These are phyloP conservation scores for Russula compacta DNA, from an alignment of 768 basidiomycete species.

Conservation along the genomic window DNA sequence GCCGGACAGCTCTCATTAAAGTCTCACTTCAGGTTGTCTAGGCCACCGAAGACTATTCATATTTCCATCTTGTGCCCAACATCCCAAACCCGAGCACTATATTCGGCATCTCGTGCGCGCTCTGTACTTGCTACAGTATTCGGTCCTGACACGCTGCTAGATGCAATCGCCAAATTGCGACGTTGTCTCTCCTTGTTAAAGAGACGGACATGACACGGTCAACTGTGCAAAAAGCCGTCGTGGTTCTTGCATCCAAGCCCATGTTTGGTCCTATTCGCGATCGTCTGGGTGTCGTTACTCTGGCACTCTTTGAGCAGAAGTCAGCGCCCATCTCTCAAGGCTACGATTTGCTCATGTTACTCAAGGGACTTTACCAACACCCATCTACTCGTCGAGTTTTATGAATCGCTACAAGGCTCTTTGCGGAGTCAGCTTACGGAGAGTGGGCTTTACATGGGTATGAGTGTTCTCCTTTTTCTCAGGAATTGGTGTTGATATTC, in stretches of 20 bases:
- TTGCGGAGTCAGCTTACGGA: constrained; percentile 79
- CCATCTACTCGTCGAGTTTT: constrained; percentile 84
- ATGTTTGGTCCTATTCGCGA: constrained; percentile 94
- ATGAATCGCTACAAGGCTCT: constrained; percentile 62
- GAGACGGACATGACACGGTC: constrained; percentile 85
- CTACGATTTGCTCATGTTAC: constrained; percentile 8
- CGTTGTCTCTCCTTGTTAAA: constrained; percentile 68
- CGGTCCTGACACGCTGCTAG: constrained; percentile 30
- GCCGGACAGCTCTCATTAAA: neutral
- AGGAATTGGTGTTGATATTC: constrained; percentile 10
- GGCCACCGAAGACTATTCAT: constrained; percentile 92
- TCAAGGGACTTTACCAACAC: constrained; percentile 79
- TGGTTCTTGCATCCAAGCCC: constrained; percentile 84
- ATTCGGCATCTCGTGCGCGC: constrained; percentile 87
- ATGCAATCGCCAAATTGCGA: constrained; percentile 90
- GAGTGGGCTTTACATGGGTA: constrained; percentile 92
- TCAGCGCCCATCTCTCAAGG: constrained; percentile 20
- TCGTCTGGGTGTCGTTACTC: constrained; percentile 89
- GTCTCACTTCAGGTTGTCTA: constrained; percentile 24
- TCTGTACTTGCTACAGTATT: neutral
- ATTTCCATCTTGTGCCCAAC: constrained; percentile 83
- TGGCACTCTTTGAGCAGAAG: constrained; percentile 83
- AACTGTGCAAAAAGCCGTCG: constrained; percentile 96
- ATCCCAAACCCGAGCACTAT: constrained; percentile 67
- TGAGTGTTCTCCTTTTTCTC: constrained; percentile 20